phyloP scores from a whole-genome alignment of 768 basidiomycete genomes.

The Saitozyma sp. region DNA sequence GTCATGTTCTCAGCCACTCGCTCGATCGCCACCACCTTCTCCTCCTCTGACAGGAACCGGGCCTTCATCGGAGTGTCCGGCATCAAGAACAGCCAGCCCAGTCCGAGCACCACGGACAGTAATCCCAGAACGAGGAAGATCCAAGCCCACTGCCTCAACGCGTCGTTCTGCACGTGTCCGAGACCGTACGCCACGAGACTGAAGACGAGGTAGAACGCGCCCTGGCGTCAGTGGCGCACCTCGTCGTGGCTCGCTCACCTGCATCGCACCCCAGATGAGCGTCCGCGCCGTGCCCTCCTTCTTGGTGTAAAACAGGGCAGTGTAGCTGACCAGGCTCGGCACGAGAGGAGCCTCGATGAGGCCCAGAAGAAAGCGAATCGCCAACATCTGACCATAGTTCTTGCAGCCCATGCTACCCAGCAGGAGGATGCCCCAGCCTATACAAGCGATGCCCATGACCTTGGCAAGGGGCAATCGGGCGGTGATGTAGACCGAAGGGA shows the following conservation, averaged over 20 bases:
- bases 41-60: no score
- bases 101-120: no score
- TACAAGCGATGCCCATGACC: slow-evolving; percentile 18
- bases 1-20: slow-evolving; percentile 10
- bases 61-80: no score
- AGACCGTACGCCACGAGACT: no score
- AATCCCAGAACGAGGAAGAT: no score
- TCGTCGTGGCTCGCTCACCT: slow-evolving; percentile 5
- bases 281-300: slow-evolving; percentile 15
- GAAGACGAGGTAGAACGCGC: slow-evolving; percentile 26
- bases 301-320: slow-evolving; percentile 19
- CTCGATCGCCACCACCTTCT: no score
- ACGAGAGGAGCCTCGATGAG: slow-evolving; percentile 10
- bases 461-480: slow-evolving; percentile 18
- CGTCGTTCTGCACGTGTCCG: no score
- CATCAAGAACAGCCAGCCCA: no score
- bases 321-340: slow-evolving; percentile 14
- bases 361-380: slow-evolving; percentile 9
- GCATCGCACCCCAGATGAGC: slow-evolving; percentile 27
- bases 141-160: no score
- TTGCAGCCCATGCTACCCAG: slow-evolving; percentile 14
- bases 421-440: slow-evolving; percentile 20
- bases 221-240: slow-evolving; percentile 2
- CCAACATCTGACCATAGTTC: slow-evolving; percentile 12
- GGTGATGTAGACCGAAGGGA: slow-evolving; percentile 18